A percentile compares a stretch with the other conserved stretches of the same genome.
These are phyloP conservation scores for Candida coquimbonensis DNA, from an alignment of 805 yeast genomes.

Conservation along the genomic window DNA sequence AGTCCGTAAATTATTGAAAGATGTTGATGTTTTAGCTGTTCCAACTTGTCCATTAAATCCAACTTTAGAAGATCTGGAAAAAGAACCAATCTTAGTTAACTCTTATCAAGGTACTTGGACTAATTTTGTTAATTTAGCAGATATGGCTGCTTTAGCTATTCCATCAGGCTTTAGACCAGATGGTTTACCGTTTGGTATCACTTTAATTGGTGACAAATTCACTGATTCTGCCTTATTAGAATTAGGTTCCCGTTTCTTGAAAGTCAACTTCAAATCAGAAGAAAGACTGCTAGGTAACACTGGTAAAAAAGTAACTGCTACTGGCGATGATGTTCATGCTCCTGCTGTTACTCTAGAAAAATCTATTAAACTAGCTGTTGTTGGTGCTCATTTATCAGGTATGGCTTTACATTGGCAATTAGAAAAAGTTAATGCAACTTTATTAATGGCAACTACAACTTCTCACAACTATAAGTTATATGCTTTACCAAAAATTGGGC, in stretches of 20 bases:
- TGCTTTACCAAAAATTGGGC: constrained; percentile 77
- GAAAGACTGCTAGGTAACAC: constrained; percentile 54
- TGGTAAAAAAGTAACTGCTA: constrained; percentile 20
- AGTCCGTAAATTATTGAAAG: constrained; percentile 45
- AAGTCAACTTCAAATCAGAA: constrained; percentile 32
- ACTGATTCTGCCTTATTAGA: constrained; percentile 86
- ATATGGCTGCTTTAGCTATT: constrained; percentile 82
- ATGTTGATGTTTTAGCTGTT: constrained; percentile 71
- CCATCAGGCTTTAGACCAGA: constrained; percentile 88
- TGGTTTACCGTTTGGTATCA: constrained; percentile 87
- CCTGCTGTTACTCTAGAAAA: constrained; percentile 34
- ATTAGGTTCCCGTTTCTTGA: constrained; percentile 67
- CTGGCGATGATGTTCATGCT: constrained; percentile 38
- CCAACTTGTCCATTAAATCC: constrained; percentile 96
- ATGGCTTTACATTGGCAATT: constrained; percentile 93
- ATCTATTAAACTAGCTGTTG: constrained; percentile 67
- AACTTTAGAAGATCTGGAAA: constrained; percentile 59
- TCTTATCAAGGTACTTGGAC: constrained; percentile 98
- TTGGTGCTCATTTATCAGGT: constrained; percentile 91
- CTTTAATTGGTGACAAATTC: constrained; percentile 73
- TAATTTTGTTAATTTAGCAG: constrained; percentile 91
- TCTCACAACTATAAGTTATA: constrained; percentile 66
- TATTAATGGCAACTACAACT: constrained; percentile 60
- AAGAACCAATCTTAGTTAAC: constrained; percentile 77
- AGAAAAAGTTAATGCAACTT: constrained; percentile 71